These are phyloP conservation scores for Lotus japonicus DNA, from an alignment of 306 rosid genomes.

Conservation along the genomic window DNA sequence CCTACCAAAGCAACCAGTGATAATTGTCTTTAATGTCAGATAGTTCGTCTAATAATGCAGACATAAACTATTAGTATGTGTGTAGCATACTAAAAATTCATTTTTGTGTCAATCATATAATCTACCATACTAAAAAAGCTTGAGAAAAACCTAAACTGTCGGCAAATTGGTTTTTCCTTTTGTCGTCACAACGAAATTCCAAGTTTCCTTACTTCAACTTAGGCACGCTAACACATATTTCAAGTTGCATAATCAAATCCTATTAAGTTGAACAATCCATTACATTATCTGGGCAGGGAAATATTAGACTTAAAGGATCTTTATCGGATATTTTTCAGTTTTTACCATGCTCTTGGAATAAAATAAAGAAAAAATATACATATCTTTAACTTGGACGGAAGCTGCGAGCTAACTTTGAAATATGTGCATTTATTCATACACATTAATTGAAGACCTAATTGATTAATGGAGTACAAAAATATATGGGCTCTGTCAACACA, in stretches of 20 bases:
- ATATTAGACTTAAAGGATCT: not conserved
- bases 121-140: not conserved
- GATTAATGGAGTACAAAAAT: not conserved
- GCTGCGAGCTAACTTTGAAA: not conserved
- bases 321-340: not conserved
- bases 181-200: not conserved
- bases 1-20: constrained; percentile 32
- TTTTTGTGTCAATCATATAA: not conserved
- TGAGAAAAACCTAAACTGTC: not conserved
- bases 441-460: not conserved
- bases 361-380: not conserved
- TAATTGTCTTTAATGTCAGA: not conserved
- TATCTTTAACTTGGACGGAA: not conserved
- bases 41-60: not conserved
- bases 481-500: not conserved
- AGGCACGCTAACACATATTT: not conserved
- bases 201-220: constrained; percentile 9
- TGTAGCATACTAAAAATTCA: not conserved
- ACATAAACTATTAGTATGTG: not conserved
- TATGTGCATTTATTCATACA: too few species aligned
- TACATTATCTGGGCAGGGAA: constrained; percentile 1
- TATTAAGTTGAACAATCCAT: not conserved
- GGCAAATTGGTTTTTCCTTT: not conserved
- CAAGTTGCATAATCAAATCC: not conserved
- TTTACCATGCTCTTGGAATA: not conserved